Base-by-base conservation (phyloP, 148 eudicot genomes). In the Heliamphora exappendiculata region DNA sequence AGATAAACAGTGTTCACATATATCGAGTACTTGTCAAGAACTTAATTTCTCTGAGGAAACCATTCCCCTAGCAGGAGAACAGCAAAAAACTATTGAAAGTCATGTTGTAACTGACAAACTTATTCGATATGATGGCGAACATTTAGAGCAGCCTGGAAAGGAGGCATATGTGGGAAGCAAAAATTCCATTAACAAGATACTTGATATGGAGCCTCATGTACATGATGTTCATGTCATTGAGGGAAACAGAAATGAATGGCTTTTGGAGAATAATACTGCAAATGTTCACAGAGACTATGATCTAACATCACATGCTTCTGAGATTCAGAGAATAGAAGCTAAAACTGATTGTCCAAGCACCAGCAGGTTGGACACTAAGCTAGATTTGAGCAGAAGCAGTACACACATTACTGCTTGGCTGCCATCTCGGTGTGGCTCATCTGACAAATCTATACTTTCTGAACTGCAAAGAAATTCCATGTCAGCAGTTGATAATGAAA, bases 171-270 rank as follows among this genome's bases (percentile, higher is more conserved):
- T 65, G 42, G 81, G 44, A 41, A 19, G 47, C n/a, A 44, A 72
- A 74, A 12, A 16, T 53, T 65, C 72, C 14, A 10, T 37, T 17
- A 50, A 54, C 39, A 4, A 28, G 62, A 65, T 57, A 6, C 47
- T 19, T 29, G 78, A 78, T 28, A 73, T 49, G 66, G 90, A 85
- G 72, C 82, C 80, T 54, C 87, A 36, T 45, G 83, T 89, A 44
- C 81, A 85, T 84, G 97, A 94, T 88, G 86, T 94, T 79, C 97
- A 94, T 78, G 87, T 90, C 44, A 80, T 89, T 81, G 86, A 73
- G 47, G 81, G 86, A 63, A 70, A 74, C 22, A 74, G 51, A 72
- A 70, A 20, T 41, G 81, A 67, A 50, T 39, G 29, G n/a, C 74
- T 33, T 29, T 47, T 54, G 75, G 73, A 3, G n/a, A 79, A 62